Evolutionary conservation across 306 rosid species (phyloP).

Genomic region (Acacia confusa): DNA sequence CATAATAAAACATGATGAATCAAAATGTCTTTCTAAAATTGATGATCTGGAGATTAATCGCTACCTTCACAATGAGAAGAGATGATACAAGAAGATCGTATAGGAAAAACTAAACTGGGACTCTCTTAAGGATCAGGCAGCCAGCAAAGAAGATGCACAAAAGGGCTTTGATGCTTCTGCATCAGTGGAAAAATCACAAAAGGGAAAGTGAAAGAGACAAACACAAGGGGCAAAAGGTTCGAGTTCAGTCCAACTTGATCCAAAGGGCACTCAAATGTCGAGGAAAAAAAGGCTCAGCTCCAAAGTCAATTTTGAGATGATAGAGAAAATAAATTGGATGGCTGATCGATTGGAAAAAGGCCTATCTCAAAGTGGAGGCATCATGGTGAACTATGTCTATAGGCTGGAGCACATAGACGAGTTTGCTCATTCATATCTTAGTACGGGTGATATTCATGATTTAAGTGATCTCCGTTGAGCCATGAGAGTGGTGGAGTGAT

Average conservation of each 20-base stretch:
- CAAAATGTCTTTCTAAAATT: conserved; percentile 60
- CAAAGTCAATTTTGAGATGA: no score
- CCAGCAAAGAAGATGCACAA: conserved; percentile 51
- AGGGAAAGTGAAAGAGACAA: no score
- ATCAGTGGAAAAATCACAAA: conserved; percentile 53
- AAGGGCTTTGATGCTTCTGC: conserved; percentile 37
- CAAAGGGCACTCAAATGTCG: no score
- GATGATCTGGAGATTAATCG: conserved; percentile 61
- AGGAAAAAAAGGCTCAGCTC: no score
- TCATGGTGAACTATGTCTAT: conserved; percentile 96
- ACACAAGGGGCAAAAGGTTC: no score
- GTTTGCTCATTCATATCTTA: conserved; percentile 75
- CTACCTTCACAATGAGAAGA: conserved; percentile 58
- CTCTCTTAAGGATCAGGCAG: conserved; percentile 71
- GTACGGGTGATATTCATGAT: conserved; percentile 67
- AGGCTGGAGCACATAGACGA: conserved; percentile 85
- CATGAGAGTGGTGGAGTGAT: conserved; percentile 5
- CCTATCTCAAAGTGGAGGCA: conserved; percentile 82
- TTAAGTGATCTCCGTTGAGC: conserved; percentile 55
- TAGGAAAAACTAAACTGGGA: conserved; percentile 63
- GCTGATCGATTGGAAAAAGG: conserved; percentile 84
- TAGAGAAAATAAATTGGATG: conserved; percentile 91
- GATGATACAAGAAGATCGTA: conserved; percentile 39
- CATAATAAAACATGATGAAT: conserved; percentile 32
- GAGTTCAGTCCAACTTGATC: no score